Base-by-base conservation (phyloP, 2,329 filamentous ascomycete species). In the Coniochaeta sp. region DNA sequence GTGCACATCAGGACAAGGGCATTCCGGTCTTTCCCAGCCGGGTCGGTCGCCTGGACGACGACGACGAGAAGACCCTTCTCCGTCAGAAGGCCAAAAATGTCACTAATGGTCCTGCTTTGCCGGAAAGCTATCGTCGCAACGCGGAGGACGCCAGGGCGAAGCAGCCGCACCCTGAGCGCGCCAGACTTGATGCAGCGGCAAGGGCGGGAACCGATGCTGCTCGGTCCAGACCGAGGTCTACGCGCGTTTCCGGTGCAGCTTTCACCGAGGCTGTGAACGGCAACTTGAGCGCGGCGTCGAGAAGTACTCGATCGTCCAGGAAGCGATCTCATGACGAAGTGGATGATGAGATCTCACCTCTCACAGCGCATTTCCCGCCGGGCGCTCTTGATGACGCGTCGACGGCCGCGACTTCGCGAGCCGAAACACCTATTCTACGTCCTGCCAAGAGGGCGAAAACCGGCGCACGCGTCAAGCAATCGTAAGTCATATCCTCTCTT, bases 381-480 rank as follows among this genome's bases (percentile, higher is more conserved):
- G 54, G 54, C 30, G 30, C 54, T 24, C 78, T 81, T 52, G 73
- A 67, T 70, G 78, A 73, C 71, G 78, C 70, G 62, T 77, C 68
- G 36, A 80, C 79, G n/a, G 70, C 73, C 14, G 73, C 77, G 55
- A 79, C 75, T 65, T 88, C 85, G 34, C 82, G 86, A 65, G 83
- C 84, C 60, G 82, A 78, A 59, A 89, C 86, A 34, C 86, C 86
- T 7, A 75, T 80, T 50, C 75, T 80, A 59, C 82, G 81, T 44
- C 78, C 83, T 34, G 73, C 77, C 62, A 87, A 87, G 78, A 87
- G 82, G 72, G 76, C 79, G 57, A 82, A 84, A 70, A 81, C 80
- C 58, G 85, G 85, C 42, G 78, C 84, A 62, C 85, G 87, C 65
- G 81, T 88, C 69, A 89, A 89, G 75, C 83, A 81, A 72, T 89